Conservation (phyloP, 192 early-diverging fungal genomes). For the Spinellus fusiger region DNA sequence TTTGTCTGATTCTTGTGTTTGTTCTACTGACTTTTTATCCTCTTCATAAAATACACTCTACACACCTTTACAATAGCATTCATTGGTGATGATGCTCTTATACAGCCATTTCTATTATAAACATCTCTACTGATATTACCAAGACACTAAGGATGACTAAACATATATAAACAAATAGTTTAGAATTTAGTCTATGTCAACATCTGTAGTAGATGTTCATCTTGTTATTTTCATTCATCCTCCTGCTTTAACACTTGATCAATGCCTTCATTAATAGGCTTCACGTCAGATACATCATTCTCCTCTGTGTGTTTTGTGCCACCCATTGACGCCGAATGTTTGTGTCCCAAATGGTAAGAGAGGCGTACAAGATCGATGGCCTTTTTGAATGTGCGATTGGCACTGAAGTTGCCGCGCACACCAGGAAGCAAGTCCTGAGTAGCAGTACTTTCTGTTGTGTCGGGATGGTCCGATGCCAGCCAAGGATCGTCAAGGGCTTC, state of each 20-base stretch:
- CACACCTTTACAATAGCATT: too few species aligned
- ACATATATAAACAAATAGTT: too few species aligned
- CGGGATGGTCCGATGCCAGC: constrained; percentile 34
- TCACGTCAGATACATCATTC: constrained; percentile 4
- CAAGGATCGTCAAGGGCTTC: constrained; percentile 76
- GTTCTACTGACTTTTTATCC: too few species aligned
- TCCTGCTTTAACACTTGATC: constrained; percentile 23
- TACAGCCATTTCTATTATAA: too few species aligned
- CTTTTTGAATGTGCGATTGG: constrained; percentile 59
- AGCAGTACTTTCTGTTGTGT: constrained; percentile 1
- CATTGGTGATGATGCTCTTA: too few species aligned
- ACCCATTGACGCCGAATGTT: constrained; percentile 17
- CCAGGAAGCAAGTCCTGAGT: constrained; percentile 50
- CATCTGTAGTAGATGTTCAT: too few species aligned
- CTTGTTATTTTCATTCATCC: background rate
- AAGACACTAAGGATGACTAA: too few species aligned
- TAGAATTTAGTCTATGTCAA: too few species aligned
- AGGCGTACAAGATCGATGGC: constrained; percentile 45
- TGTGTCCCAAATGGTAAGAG: constrained; percentile 25
- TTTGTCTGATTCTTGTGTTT: too few species aligned
- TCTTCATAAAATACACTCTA: too few species aligned
- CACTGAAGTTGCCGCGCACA: constrained; percentile 62
- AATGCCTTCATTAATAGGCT: constrained; percentile 27
- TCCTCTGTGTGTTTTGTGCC: background rate
- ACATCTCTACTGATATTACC: too few species aligned